Percentiles rank a stretch among this genome's conserved stretches.
phyloP scores from a whole-genome alignment of 2,329 filamentous ascomycete species.

The Fusarium albidum region DNA sequence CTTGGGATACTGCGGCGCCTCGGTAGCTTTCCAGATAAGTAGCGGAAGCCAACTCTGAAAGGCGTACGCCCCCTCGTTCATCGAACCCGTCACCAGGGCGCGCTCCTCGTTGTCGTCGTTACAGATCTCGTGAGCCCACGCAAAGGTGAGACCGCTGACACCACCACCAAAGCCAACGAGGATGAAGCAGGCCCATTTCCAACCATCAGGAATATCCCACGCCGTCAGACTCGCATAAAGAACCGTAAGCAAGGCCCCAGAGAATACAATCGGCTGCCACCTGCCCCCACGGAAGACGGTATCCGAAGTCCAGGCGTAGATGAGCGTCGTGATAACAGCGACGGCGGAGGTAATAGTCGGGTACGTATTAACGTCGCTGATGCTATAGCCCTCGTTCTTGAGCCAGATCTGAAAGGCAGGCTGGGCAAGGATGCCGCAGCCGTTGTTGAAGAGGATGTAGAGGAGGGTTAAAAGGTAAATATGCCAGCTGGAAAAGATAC shows the following conservation, averaged over 20 bases:
- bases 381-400: conserved; percentile 52
- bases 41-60: conserved; percentile 75
- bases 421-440: conserved; percentile 52
- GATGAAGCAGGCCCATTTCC: conserved; percentile 72
- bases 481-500: conserved; percentile 71
- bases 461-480: conserved; percentile 66
- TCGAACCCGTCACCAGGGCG: conserved; percentile 69
- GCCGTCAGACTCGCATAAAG: conserved; percentile 50
- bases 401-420: conserved; percentile 64
- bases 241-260: conserved; percentile 52
- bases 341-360: conserved; percentile 67
- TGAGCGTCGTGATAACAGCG: conserved; percentile 63
- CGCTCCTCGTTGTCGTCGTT: conserved; percentile 67
- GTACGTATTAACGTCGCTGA: conserved; percentile 57
- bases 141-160: conserved; percentile 55
- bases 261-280: conserved; percentile 71
- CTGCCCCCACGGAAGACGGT: conserved; percentile 63
- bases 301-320: conserved; percentile 73
- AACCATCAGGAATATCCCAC: conserved; percentile 57
- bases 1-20: conserved; percentile 67
- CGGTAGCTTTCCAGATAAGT: conserved; percentile 70
- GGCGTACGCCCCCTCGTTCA: conserved; percentile 76
- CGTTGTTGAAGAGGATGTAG: conserved; percentile 73
- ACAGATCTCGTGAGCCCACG: conserved; percentile 61
- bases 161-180: conserved; percentile 61